Evolutionary conservation across 2,329 filamentous ascomycete species (phyloP).

Genomic region (Trichoderma aggressivum): DNA sequence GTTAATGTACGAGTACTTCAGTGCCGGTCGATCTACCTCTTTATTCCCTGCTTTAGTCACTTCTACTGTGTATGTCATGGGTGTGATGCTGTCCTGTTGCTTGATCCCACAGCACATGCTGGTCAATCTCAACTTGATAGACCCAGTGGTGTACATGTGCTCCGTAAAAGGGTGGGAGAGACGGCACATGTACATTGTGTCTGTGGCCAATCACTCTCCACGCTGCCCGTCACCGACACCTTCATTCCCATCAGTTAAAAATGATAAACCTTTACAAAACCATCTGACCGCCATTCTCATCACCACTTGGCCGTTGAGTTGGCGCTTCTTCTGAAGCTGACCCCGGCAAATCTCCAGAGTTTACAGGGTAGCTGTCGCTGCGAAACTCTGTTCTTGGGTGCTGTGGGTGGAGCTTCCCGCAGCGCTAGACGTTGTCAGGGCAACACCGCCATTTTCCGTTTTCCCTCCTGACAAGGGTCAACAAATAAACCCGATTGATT

Average conservation of each 20-base stretch:
- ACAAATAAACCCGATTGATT: conserved; percentile 16
- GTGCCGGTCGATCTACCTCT: background rate
- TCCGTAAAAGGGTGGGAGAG: background rate
- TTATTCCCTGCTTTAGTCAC: background rate
- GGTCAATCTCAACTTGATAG: background rate
- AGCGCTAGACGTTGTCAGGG: conserved; percentile 12
- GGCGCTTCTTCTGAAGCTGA: background rate
- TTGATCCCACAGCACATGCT: background rate
- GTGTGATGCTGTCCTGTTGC: background rate
- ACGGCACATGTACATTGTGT: background rate
- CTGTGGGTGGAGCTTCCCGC: background rate
- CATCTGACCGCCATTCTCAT: conserved; percentile 1
- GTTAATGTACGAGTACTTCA: background rate
- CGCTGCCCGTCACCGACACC: background rate
- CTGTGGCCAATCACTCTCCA: background rate
- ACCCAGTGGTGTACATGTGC: background rate
- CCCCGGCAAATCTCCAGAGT: background rate
- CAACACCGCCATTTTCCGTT: conserved; percentile 8
- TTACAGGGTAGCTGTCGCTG: conserved; percentile 3
- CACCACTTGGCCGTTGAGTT: background rate
- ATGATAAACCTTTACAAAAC: background rate
- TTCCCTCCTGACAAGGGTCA: conserved; percentile 14
- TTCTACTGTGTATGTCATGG: background rate
- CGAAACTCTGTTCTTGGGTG: background rate
- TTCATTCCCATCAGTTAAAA: background rate